These are phyloP conservation scores for Epichloe brachyelytri DNA, from an alignment of 2,329 filamentous ascomycete genomes.

Conservation along the genomic window DNA sequence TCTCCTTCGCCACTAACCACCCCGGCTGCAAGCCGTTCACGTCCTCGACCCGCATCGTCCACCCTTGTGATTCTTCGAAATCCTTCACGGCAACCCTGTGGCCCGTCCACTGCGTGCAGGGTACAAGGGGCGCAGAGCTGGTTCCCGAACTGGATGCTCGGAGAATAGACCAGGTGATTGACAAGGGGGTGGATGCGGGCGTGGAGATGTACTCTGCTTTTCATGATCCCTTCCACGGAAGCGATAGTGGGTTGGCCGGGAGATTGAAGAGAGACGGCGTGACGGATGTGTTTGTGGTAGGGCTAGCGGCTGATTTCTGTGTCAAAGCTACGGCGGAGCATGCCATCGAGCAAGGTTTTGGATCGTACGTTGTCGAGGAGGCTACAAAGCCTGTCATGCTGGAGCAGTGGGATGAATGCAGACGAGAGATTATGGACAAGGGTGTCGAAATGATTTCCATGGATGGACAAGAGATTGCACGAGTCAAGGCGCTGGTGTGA, in stretches of 20 bases:
- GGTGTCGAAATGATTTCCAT: slow-evolving; percentile 50
- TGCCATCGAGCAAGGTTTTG: slow-evolving; percentile 62
- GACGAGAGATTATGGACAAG: slow-evolving; percentile 36
- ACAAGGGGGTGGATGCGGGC: slow-evolving; percentile 62
- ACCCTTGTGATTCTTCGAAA: slow-evolving; percentile 51
- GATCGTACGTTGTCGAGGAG: slow-evolving; percentile 64
- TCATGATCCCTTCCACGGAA: slow-evolving; percentile 60
- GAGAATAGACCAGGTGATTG: slow-evolving; percentile 51
- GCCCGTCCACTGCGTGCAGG: slow-evolving; percentile 81
- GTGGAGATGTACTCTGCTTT: slow-evolving; percentile 96
- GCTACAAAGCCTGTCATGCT: slow-evolving; percentile 62
- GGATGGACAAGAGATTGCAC: slow-evolving; percentile 10
- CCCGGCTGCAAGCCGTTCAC: slow-evolving; percentile 51
- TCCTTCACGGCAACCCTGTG: slow-evolving; percentile 61
- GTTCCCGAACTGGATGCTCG: slow-evolving; percentile 54
- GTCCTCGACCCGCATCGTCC: slow-evolving; percentile 49
- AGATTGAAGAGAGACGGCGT: slow-evolving; percentile 44
- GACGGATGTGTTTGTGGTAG: slow-evolving; percentile 75
- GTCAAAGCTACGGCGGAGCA: slow-evolving; percentile 73
- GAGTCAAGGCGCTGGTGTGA: slow-evolving; percentile 8
- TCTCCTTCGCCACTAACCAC: slow-evolving; percentile 84
- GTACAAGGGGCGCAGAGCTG: slow-evolving; percentile 57
- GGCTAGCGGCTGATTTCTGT: slow-evolving; percentile 81
- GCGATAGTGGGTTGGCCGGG: slow-evolving; percentile 49
- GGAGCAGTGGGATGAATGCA: slow-evolving; percentile 41